Evolutionary conservation across 2,329 filamentous ascomycete species (phyloP), one percentile per base, ranked within the genome.

Genomic region (Colletotrichum sojae): DNA sequence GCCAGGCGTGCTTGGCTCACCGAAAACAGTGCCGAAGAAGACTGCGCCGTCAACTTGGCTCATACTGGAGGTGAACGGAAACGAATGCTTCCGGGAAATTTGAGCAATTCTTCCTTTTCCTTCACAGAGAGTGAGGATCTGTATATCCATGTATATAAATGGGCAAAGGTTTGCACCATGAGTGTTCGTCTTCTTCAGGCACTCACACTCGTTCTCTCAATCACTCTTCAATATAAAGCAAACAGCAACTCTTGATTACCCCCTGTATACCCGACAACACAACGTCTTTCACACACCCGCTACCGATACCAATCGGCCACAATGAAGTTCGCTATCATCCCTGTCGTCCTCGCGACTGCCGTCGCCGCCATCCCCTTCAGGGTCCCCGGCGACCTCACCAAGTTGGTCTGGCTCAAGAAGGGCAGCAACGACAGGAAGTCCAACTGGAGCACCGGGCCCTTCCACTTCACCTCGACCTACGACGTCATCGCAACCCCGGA

Each of bases 391-490:
- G 61, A 66, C 4, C 43, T 68, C 4, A 54, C 43, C 13, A 45
- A 68, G n/a, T n/a, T 63, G n/a, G 49, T 68, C 46, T 55, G 48
- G n/a, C 56, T 68, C 52, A 71, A 73, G 63, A 66, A 74, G 22
- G 73, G 74, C 6, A 65, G 71, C 25, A 62, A 46, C 36, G 22
- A 64, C 31, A 8, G 31, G 43, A 56, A 67, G 57, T 48, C 20
- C 69, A 58, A 54, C 16, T 52, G 67, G 40, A 63, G 64, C 15
- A 6, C 55, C 4, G 51, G 60, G 20, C 77, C 77, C 3, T 80
- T 80, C 69, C 57, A 67, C 70, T 88, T 87, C 78, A 86, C 85
- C 65, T 84, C 83, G 18, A 83, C 80, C 66, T 87, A 83, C 78
- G 72, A 80, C 48, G 77, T 88, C 66, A 75, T 80, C 51, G 86